Conservation (phyloP, 1,284 basidiomycete genomes). For the Tilletia indica region DNA sequence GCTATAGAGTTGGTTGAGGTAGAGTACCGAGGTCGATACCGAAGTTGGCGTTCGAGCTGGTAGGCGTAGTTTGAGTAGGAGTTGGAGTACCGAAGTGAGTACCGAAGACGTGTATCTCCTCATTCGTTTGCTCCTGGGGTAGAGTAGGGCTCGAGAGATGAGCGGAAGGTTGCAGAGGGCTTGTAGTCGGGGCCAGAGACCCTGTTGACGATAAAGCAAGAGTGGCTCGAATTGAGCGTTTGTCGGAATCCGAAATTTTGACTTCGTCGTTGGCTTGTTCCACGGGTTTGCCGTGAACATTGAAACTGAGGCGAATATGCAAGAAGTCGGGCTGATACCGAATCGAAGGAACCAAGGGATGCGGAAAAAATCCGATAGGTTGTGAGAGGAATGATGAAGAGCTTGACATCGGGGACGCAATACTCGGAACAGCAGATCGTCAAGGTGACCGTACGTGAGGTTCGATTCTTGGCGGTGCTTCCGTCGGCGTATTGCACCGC, state of each 20-base stretch:
- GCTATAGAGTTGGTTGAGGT: too few relatives aligned
- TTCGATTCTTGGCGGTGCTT: not conserved
- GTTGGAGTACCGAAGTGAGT: constrained; percentile 10
- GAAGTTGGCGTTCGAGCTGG: too few relatives aligned
- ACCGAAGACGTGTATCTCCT: not conserved
- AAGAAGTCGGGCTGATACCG: not conserved
- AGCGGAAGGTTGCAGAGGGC: not conserved
- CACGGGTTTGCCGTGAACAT: not conserved
- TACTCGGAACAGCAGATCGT: not conserved
- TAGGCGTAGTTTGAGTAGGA: too few relatives aligned
- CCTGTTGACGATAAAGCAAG: not conserved
- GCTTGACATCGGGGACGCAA: not conserved
- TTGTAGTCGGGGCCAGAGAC: not conserved
- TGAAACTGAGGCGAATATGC: not conserved
- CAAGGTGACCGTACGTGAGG: not conserved
- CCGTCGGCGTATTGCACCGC: not conserved
- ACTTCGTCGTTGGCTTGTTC: not conserved
- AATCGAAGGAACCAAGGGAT: constrained; percentile 8
- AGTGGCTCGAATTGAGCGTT: not conserved
- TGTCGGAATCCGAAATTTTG: not conserved
- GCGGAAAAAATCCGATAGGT: constrained; percentile 9
- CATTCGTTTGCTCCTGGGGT: not conserved
- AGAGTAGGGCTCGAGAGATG: not conserved
- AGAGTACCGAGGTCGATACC: too few relatives aligned
- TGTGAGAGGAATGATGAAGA: constrained; percentile 1